Base-by-base conservation (phyloP, 2,329 filamentous ascomycete species). In the Trichocomaceae sp. region DNA sequence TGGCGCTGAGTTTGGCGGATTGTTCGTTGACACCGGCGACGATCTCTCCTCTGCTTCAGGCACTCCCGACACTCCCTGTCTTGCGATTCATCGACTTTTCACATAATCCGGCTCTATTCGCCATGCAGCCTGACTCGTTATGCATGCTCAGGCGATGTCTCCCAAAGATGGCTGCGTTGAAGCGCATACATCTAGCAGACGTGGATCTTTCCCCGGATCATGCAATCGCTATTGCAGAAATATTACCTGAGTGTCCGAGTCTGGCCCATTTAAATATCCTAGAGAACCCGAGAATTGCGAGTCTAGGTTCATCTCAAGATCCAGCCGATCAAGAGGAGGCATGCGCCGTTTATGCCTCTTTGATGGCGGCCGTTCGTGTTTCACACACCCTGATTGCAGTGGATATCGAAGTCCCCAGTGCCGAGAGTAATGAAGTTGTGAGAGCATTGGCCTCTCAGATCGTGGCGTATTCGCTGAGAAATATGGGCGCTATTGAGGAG, bases 81-180 rank as follows among this genome's bases (percentile, higher is more conserved):
- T 86, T 96, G 66, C 84, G 88, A 19, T 96, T 96, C 66, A 83
- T 99, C 57, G 93, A 97, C 68, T 77, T 99, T 35, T 96, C 90
- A 5, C 90, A 96, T 64, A 97, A 97, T 63, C 87, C 80, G 31
- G 83, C 83, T 19, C 77, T 99, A 15, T 96, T 95, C 66, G 81
- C 84, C 51, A 77, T 78, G 3, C 78, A 86, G 42, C 85, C 87
- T n/a, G 90, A 83, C 64, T 87, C 88, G 2, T 78, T 93, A 33
- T 80, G 81, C 4, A 74, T 90, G 3, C 77, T 97, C 54, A 81
- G 93, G 63, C 88, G 88, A 73, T 93, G 92, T 67, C 77, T 97
- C 54, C 91, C 92, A 3, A 85, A 89, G 68, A 81, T 97, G 74
- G 76, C 80, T 29, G 77, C 79, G 3, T 71, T 99, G 29, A 95